Conservation (phyloP, 192 early-diverging fungal species). For the Coemansia furcata region DNA sequence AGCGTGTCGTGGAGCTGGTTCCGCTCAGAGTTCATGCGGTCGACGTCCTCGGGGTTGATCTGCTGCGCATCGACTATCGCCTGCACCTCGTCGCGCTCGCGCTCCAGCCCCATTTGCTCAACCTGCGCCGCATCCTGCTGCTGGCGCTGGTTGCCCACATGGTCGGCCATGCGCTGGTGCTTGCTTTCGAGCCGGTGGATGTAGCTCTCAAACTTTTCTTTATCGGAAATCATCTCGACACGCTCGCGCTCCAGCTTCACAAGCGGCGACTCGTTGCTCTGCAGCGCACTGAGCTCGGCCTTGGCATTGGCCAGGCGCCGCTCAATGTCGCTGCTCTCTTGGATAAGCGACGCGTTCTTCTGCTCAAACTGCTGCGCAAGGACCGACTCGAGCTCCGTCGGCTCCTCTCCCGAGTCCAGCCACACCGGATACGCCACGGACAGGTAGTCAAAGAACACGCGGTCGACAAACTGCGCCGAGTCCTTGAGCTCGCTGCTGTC, state of each 20-base stretch:
- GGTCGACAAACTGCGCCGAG: slow-evolving; percentile 59
- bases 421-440: slow-evolving; percentile 62
- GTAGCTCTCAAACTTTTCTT: slow-evolving; percentile 58
- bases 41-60: slow-evolving; percentile 75
- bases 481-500: slow-evolving; percentile 41
- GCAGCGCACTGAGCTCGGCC: slow-evolving; percentile 32
- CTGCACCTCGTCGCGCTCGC: slow-evolving; percentile 59
- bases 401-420: slow-evolving; percentile 65
- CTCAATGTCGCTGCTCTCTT: slow-evolving; percentile 55
- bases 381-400: slow-evolving; percentile 56
- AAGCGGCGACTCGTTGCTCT: slow-evolving; percentile 55
- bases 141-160: slow-evolving; percentile 34
- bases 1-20: slow-evolving; percentile 63
- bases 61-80: slow-evolving; percentile 70
- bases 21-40: slow-evolving; percentile 76
- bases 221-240: slow-evolving; percentile 56
- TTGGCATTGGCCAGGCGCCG: slow-evolving; percentile 56
- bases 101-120: slow-evolving; percentile 48
- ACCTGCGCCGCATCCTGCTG: slow-evolving; percentile 46
- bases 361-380: slow-evolving; percentile 63
- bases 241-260: slow-evolving; percentile 56
- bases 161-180: slow-evolving; percentile 51
- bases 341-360: slow-evolving; percentile 57
- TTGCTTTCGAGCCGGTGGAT: slow-evolving; percentile 54
- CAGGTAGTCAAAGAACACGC: slow-evolving; percentile 72